Evolutionary conservation across 768 basidiomycete species (phyloP).

Genomic region (Chlorophyllum brunneum): DNA sequence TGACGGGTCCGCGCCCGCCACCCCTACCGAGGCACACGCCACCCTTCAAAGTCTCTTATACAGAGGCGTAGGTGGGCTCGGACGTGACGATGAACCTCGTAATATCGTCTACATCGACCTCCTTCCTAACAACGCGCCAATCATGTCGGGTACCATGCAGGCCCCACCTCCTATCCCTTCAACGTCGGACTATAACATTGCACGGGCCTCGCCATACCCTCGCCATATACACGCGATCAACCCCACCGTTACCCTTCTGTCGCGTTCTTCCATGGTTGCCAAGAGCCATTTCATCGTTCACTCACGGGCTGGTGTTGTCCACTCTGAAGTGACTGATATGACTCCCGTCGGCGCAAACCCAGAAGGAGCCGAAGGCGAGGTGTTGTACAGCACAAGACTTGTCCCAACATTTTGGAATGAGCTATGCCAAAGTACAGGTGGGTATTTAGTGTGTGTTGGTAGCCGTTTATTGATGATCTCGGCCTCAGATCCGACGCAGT

Average conservation of each 20-base stretch:
- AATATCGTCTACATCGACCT: slow-evolving; percentile 47
- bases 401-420: slow-evolving; percentile 65
- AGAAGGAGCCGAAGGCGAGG: slow-evolving; percentile 24
- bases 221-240: slow-evolving; percentile 59
- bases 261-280: slow-evolving; percentile 43
- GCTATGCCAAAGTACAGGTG: slow-evolving; percentile 53
- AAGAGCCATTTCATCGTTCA: slow-evolving; percentile 19
- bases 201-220: slow-evolving; percentile 39
- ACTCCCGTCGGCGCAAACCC: slow-evolving; percentile 23
- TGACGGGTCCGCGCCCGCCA: slow-evolving; percentile 36
- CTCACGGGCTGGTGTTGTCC: slow-evolving; percentile 33
- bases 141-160: slow-evolving; percentile 17
- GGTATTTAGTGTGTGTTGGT: slow-evolving; percentile 14
- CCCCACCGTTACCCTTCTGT: slow-evolving; percentile 62
- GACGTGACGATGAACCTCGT: slow-evolving; percentile 23
- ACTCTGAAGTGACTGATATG: slow-evolving; percentile 45
- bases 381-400: slow-evolving; percentile 57
- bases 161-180: slow-evolving; percentile 24
- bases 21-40: slow-evolving; percentile 34
- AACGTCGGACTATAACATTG: slow-evolving; percentile 23
- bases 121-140: slow-evolving; percentile 26
- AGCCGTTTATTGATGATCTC: slow-evolving; percentile 9
- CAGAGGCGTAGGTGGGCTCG: slow-evolving; percentile 25
- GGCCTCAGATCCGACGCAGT: slow-evolving; percentile 57
- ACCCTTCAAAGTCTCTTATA: slow-evolving; percentile 29